Evolutionary conservation across 352 stramenopile species (phyloP).

Genomic region (Pythium insidiosum): DNA sequence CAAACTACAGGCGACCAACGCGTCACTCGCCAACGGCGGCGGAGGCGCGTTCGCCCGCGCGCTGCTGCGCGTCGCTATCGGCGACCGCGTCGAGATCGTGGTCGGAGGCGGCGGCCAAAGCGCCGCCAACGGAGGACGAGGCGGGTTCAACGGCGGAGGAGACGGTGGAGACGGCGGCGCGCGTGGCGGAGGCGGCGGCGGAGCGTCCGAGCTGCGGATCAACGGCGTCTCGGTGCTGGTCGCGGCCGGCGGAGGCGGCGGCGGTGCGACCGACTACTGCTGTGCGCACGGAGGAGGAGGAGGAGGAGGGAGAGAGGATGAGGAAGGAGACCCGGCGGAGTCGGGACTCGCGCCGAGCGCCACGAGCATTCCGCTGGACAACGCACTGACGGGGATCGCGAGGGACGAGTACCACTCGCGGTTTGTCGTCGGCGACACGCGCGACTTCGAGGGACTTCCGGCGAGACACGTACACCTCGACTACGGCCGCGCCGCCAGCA

Average conservation of each 20-base stretch:
- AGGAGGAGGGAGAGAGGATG: constrained; percentile 21
- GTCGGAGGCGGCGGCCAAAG: constrained; percentile 52
- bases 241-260: constrained; percentile 62
- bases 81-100: constrained; percentile 39
- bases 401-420: constrained; percentile 53
- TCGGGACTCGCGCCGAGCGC: constrained; percentile 27
- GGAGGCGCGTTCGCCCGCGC: constrained; percentile 66
- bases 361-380: constrained; percentile 31
- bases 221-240: constrained; percentile 44
- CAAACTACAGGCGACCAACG: no score
- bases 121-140: constrained; percentile 11
- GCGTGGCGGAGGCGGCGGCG: constrained; percentile 52
- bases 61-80: constrained; percentile 29
- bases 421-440: constrained; percentile 35
- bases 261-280: constrained; percentile 64
- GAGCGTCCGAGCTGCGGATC: constrained; percentile 39
- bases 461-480: constrained; percentile 45
- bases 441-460: constrained; percentile 32
- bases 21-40: constrained; percentile 36
- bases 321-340: no score
- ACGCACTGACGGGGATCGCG: constrained; percentile 13
- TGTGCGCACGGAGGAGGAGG: constrained; percentile 67
- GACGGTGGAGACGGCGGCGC: constrained; percentile 46
- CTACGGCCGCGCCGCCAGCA: constrained; percentile 32
- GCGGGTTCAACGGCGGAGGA: constrained; percentile 65